Base-by-base conservation (phyloP, 306 rosid genomes). In the Cotoneaster glaucophyllus region DNA sequence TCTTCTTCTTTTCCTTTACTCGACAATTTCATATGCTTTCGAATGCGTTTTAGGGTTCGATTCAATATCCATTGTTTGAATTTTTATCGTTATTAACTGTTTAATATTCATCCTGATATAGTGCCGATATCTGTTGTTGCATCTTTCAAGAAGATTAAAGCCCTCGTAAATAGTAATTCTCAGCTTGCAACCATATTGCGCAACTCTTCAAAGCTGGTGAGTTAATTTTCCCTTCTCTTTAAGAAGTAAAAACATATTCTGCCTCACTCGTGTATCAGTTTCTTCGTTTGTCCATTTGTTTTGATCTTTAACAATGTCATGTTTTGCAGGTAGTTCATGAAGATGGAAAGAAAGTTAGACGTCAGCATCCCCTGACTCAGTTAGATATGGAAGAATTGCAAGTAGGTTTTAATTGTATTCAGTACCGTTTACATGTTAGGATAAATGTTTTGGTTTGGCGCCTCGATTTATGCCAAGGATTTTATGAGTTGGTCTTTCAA, bases 91-190 rank as follows among this genome's bases (percentile, higher is more conserved):
- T 24, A 67, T 65, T 34, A 61, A 73, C 67, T 67, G 77, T 77
- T 48, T 67, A 68, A 21, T 73, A 57, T 65, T 80, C 59, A 73
- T 78, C 79, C 81, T 74, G 64, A 80, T 74, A 79, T 73, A 95
- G 98, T 95, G 88, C 98, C 98, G 24, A 87, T 92, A 78, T 87
- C 92, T 70, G 93, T 95, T 79, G 97, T 95, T 83, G 96, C 97
- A 79, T 95, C 97, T 76, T 95, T 95, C 87, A 95, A 95, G 93
- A 95, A 95, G 93, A 95, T 95, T 69, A 95, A 95, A 89, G 91
- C 97, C 74, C 93, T 90, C 26, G 66, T 88, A 80, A 84, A 70
- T 77, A 83, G 87, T 75, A 88, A 92, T 78, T 86, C 92, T 72
- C 98, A 92, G 76, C 93, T 95, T 79, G 97, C 98, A n/a, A 88